phyloP scores from a whole-genome alignment of 2,329 filamentous ascomycete genomes.

The Macroventuria anomochaeta region DNA sequence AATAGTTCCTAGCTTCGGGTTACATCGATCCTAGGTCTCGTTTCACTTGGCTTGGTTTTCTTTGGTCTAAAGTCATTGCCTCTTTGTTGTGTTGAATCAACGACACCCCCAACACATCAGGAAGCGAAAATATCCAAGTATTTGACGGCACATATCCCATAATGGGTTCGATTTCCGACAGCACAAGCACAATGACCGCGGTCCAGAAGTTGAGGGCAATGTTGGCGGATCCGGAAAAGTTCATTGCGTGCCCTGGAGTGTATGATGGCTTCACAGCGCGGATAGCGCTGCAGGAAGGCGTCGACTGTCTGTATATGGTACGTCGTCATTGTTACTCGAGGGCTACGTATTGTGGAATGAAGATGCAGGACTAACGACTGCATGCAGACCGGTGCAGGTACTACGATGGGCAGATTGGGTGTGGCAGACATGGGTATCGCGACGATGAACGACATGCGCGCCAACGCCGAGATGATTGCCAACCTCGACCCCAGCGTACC shows the following conservation, averaged over 20 bases:
- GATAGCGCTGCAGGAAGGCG: conserved; percentile 67
- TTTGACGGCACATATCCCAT: not conserved
- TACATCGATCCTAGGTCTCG: not conserved
- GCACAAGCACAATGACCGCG: conserved; percentile 26
- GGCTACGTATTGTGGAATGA: not conserved
- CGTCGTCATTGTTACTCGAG: conserved; percentile 14
- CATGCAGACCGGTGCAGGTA: conserved; percentile 66
- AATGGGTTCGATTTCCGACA: conserved; percentile 18
- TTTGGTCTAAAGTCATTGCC: not conserved
- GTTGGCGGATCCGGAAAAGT: conserved; percentile 40
- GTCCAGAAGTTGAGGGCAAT: conserved; percentile 42
- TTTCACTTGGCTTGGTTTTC: not conserved
- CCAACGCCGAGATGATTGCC: conserved; percentile 70
- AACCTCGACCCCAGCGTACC: conserved; percentile 62
- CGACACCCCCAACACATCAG: conserved; percentile 1
- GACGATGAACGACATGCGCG: conserved; percentile 67
- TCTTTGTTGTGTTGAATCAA: conserved; percentile 5
- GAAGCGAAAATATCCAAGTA: not conserved
- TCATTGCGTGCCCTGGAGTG: conserved; percentile 68
- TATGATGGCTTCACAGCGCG: conserved; percentile 72
- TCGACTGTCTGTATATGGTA: conserved; percentile 73
- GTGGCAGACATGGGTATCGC: conserved; percentile 69
- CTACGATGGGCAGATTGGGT: conserved; percentile 65
- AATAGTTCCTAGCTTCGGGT: not conserved
- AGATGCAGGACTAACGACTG: not conserved